These are phyloP conservation scores for Fusarium sp. DNA, from an alignment of 2,329 filamentous ascomycete species.

Conservation along the genomic window DNA sequence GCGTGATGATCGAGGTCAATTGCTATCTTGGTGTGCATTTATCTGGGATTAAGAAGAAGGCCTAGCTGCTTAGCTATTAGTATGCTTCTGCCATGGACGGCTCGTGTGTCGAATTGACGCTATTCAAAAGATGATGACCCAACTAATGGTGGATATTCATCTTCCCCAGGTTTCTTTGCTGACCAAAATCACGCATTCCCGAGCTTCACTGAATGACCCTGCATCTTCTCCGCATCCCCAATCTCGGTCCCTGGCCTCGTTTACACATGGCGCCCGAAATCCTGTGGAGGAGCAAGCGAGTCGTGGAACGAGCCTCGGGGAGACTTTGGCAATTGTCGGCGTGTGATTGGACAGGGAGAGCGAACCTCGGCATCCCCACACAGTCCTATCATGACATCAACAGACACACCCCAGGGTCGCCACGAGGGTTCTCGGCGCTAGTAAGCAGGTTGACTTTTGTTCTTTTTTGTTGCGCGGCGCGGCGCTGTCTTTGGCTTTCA, in stretches of 20 bases:
- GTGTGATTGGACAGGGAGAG: conserved; percentile 33
- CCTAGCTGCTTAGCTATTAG: not conserved
- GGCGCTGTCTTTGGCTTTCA: conserved; percentile 27
- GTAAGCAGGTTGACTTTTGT: not conserved
- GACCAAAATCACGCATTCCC: not conserved
- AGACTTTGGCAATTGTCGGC: conserved; percentile 38
- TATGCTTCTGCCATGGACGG: not conserved
- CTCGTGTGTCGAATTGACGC: not conserved
- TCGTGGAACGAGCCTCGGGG: conserved; percentile 30
- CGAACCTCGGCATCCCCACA: conserved; percentile 43
- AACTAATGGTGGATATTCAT: not conserved
- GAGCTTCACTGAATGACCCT: not conserved
- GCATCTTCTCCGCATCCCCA: conserved; percentile 24
- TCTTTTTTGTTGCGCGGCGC: not conserved
- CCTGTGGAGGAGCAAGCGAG: conserved; percentile 5
- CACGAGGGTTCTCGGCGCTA: conserved; percentile 18
- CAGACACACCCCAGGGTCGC: not conserved
- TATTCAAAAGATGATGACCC: not conserved
- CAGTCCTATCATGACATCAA: conserved; percentile 40
- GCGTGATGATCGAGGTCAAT: not conserved
- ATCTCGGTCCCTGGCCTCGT: conserved; percentile 16
- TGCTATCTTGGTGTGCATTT: not conserved
- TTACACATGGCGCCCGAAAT: not conserved
- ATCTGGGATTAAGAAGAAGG: not conserved
- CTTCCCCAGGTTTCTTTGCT: not conserved